A percentile compares a stretch with the other conserved stretches of the same genome.
These are phyloP conservation scores for Blastocystis sp. DNA, from an alignment of 352 stramenopile species.

Conservation along the genomic window DNA sequence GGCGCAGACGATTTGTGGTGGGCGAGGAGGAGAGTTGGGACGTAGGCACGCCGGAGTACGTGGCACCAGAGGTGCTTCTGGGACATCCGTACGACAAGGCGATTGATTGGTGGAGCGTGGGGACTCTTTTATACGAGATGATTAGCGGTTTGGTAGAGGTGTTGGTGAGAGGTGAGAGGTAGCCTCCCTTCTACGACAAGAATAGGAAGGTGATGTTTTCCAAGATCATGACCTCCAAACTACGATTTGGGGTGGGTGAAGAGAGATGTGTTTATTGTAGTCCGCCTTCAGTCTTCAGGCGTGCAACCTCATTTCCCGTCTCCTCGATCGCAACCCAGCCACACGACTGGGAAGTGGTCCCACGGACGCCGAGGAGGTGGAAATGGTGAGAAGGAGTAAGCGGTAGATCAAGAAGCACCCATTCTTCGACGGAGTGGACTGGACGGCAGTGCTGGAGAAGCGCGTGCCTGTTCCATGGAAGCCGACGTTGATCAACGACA, in stretches of 20 bases:
- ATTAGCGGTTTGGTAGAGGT: constrained; percentile 67
- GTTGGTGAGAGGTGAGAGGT: constrained; percentile 59
- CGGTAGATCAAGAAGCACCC: constrained; percentile 70
- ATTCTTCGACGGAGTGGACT: constrained; percentile 74
- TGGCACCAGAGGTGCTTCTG: constrained; percentile 74
- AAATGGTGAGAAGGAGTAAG: neutral
- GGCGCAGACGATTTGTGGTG: constrained; percentile 68
- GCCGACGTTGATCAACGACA: constrained; percentile 55
- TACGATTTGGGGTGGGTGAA: neutral
- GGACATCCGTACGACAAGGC: constrained; percentile 61
- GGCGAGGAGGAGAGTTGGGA: constrained; percentile 76
- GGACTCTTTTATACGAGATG: constrained; percentile 81
- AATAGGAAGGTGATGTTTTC: constrained; percentile 85
- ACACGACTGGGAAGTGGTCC: constrained; percentile 6
- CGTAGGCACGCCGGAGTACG: constrained; percentile 75
- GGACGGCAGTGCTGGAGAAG: constrained; percentile 71
- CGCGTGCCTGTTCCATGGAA: constrained; percentile 78
- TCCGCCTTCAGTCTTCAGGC: neutral
- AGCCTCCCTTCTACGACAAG: constrained; percentile 83
- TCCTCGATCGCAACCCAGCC: constrained; percentile 12
- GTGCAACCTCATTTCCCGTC: constrained; percentile 15
- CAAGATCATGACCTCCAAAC: constrained; percentile 67
- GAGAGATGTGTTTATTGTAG: neutral
- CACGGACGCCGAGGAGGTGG: constrained; percentile 27
- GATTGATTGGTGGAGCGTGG: constrained; percentile 80